Base-by-base conservation (phyloP, 225 moss, liverwort and hornwort species). In the Marchantia polymorpha region DNA sequence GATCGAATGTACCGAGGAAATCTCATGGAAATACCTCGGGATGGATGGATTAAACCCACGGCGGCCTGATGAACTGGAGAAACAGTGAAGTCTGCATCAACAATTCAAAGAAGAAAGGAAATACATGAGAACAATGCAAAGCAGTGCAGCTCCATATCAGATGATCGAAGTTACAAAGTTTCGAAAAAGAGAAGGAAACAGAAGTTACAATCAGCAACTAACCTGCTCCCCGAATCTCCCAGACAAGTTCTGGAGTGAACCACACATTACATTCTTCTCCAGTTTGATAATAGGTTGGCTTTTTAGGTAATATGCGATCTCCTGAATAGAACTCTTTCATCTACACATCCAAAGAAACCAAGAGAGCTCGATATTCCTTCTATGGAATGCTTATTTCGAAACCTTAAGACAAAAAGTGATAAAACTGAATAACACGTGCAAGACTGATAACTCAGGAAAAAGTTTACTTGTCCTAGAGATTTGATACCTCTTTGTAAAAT, bases 221-320 rank as follows among this genome's bases (percentile, higher is more conserved):
- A 93, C 93, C 93, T 86, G 95, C 95, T 76, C 95, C 95, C 60
- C 88, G 92, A 58, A 93, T 96, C 79, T 92, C 93, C 95, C 95
- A 95, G 85, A 95, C 95, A 66, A 90, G 86, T 83, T 96, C 91
- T 63, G 93, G 83, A 77, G 89, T 85, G 73, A 96, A 96, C 95
- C 95, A 93, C 14, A 96, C 84, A 85, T 88, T 86, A 77, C 89
- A 89, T 80, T 96, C 93, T 83, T 96, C 93, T 13, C 89, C 88
- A 69, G 95, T 93, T 61, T 90, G 90, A 69, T 93, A 96, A 68
- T 96, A 96, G 15, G 87, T 79, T 73, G 93, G 95, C 64, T 91
- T 93, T 87, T 83, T 89, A 69, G 86, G 89, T 55, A 96, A 73
- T 68, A 92, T 51, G 69, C 80, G 87, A 55, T 87, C 92, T 52